Conservation (phyloP, 495 filamentous ascomycete species). For the Aspergillus ellipticus region DNA sequence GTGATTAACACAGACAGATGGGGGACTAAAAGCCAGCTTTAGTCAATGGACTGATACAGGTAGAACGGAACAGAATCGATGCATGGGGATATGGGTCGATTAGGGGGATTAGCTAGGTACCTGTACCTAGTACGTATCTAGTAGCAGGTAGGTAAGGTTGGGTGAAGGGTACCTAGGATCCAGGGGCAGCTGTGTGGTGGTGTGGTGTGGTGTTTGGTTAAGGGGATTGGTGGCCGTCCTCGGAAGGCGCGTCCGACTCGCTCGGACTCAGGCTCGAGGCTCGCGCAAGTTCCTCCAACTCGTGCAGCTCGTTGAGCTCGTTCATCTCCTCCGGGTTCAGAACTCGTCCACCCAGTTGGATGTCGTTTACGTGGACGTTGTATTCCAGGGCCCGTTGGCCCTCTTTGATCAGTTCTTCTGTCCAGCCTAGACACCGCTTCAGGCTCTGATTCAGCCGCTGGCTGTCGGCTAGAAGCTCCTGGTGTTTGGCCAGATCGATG, state of each 20-base stretch:
- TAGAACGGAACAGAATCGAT: too few relatives aligned
- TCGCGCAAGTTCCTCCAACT: conserved; percentile 27
- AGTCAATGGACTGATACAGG: neutral
- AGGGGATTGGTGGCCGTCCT: neutral
- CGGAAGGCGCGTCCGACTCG: neutral
- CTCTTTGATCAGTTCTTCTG: conserved; percentile 84
- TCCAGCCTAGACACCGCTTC: conserved; percentile 79
- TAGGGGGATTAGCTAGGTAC: neutral
- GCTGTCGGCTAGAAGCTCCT: conserved; percentile 78
- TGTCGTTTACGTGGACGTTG: conserved; percentile 66
- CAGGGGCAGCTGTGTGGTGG: too few relatives aligned
- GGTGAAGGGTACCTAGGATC: too few relatives aligned
- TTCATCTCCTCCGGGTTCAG: conserved; percentile 62
- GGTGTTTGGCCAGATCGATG: conserved; percentile 83
- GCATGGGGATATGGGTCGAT: neutral
- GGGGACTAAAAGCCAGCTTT: conserved; percentile 10
- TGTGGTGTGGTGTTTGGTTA: too few relatives aligned
- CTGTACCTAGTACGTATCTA: neutral
- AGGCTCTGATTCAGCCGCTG: conserved; percentile 93
- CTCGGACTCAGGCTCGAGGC: neutral
- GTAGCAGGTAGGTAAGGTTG: too few relatives aligned
- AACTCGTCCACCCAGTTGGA: conserved; percentile 80
- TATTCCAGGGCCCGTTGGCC: conserved; percentile 84
- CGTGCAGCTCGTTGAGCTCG: conserved; percentile 40
- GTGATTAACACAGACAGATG: neutral